A percentile compares a stretch with the other conserved stretches of the same genome.
phyloP scores from a whole-genome alignment of 805 yeast genomes.

The Wickerhamomyces subpelliculosus region DNA sequence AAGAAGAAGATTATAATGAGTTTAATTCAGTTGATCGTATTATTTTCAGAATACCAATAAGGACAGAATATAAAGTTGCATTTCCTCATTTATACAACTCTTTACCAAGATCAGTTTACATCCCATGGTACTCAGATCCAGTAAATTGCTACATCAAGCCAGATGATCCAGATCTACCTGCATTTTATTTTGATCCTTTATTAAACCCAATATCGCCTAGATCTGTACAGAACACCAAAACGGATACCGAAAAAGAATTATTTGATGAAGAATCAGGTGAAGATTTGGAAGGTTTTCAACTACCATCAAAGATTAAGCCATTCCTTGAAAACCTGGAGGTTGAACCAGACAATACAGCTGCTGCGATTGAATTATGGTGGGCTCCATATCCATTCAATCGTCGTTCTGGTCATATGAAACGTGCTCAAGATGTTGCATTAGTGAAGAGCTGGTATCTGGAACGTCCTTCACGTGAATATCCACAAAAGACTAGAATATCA shows the following conservation, averaged over 20 bases:
- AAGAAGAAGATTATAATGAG: constrained; percentile 76
- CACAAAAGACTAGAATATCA: constrained; percentile 77
- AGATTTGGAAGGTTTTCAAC: constrained; percentile 30
- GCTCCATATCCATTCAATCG: constrained; percentile 84
- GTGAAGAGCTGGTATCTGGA: constrained; percentile 77
- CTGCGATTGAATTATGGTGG: constrained; percentile 63
- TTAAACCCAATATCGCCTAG: constrained; percentile 49
- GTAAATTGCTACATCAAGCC: constrained; percentile 40
- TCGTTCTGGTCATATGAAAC: constrained; percentile 59
- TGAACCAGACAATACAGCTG: constrained; percentile 38
- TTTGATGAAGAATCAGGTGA: constrained; percentile 26
- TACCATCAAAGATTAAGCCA: constrained; percentile 43
- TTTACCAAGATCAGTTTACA: constrained; percentile 55
- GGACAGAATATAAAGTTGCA: constrained; percentile 82
- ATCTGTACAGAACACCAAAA: constrained; percentile 15
- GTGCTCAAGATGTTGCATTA: constrained; percentile 88
- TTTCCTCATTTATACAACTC: constrained; percentile 83
- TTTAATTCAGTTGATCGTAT: constrained; percentile 85
- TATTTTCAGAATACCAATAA: constrained; percentile 67
- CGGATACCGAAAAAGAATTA: constrained; percentile 16
- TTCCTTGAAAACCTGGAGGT: constrained; percentile 40
- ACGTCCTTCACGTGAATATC: constrained; percentile 52
- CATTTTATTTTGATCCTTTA: constrained; percentile 47
- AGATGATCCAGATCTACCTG: constrained; percentile 40
- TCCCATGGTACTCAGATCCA: constrained; percentile 62